These are phyloP conservation scores for Aspergillus japonicus DNA, from an alignment of 2,329 filamentous ascomycete genomes.

Conservation along the genomic window DNA sequence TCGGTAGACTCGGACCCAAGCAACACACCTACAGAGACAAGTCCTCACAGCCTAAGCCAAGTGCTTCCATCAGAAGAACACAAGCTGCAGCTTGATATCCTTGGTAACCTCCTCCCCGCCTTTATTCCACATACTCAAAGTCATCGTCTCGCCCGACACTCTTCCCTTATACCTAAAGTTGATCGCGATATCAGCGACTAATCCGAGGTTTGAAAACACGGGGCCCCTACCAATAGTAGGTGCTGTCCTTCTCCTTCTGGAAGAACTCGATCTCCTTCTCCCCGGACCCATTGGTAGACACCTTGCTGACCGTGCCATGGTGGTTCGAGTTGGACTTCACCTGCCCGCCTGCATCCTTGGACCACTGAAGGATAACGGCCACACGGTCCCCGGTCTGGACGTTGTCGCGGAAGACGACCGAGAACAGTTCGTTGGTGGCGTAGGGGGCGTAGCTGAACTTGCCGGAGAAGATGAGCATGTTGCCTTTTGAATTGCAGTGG, in stretches of 20 bases:
- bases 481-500: not conserved
- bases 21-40: no score
- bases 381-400: not conserved
- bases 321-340: not conserved
- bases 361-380: not conserved
- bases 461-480: not conserved
- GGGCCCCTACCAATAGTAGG: not conserved
- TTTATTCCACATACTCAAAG: not conserved
- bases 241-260: not conserved
- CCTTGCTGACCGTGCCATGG: not conserved
- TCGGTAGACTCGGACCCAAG: no score
- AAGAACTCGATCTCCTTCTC: not conserved
- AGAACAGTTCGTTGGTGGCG: not conserved
- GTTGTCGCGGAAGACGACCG: not conserved
- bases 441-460: conserved; percentile 1
- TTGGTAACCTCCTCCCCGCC: not conserved
- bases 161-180: not conserved
- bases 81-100: not conserved
- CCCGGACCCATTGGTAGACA: not conserved
- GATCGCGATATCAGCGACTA: no score
- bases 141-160: not conserved
- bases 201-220: no score
- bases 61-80: not conserved
- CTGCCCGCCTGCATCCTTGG: not conserved
- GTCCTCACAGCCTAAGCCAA: no score